Percentiles rank a stretch among this genome's conserved stretches.
Conservation (phyloP, 805 yeast species). For the Starmerella cellae region DNA sequence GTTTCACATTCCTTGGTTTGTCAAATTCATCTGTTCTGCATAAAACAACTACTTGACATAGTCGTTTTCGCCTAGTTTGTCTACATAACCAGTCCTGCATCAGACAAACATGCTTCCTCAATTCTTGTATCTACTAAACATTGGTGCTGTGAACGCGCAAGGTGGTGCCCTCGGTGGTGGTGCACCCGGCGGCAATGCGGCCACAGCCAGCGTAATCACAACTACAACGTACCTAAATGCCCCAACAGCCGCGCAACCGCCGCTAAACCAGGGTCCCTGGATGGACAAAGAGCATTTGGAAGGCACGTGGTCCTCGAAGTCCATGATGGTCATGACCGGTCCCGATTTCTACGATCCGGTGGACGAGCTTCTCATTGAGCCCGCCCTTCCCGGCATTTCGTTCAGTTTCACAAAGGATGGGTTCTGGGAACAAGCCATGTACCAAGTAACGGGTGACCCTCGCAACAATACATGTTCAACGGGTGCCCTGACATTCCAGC, state of each 20-base stretch:
- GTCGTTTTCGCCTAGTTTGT: too few species aligned
- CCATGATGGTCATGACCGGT: slow-evolving; percentile 91
- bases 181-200: slow-evolving; percentile 4
- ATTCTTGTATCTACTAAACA: neutral
- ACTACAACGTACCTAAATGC: slow-evolving; percentile 10
- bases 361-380: slow-evolving; percentile 87
- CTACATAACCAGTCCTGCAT: too few species aligned
- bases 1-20: too few species aligned
- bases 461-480: slow-evolving; percentile 63
- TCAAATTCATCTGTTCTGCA: too few species aligned
- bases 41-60: too few species aligned
- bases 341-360: slow-evolving; percentile 89
- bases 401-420: slow-evolving; percentile 92
- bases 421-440: slow-evolving; percentile 75
- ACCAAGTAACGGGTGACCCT: slow-evolving; percentile 40
- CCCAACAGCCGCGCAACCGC: slow-evolving; percentile 12
- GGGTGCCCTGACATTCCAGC: slow-evolving; percentile 77
- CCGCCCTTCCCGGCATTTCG: slow-evolving; percentile 87
- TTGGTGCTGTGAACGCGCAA: slow-evolving; percentile 1
- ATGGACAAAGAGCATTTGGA: slow-evolving; percentile 30
- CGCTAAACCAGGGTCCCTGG: slow-evolving; percentile 22
- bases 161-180: slow-evolving; percentile 14
- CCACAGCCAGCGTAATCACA: slow-evolving; percentile 3
- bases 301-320: slow-evolving; percentile 94
- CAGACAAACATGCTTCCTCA: neutral